Percentiles rank a stretch among this genome's conserved stretches.
These are phyloP conservation scores for Gastrolobium villosum DNA, from an alignment of 306 rosid genomes.

Conservation along the genomic window DNA sequence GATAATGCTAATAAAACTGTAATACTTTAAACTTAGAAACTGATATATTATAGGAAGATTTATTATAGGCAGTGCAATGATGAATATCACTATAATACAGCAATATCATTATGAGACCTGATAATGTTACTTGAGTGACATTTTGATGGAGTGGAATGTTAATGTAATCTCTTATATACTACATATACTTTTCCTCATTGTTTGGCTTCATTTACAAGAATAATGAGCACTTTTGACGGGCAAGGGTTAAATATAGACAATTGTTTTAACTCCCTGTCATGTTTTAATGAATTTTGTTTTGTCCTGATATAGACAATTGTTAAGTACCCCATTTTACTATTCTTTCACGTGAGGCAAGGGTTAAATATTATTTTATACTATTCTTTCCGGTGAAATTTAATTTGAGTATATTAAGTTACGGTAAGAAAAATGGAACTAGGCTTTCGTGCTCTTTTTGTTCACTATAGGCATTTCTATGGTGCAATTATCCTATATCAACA, in stretches of 20 bases:
- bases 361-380: neutral
- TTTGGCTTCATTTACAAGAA: neutral
- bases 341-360: neutral
- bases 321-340: neutral
- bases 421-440: too few relatives aligned
- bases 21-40: neutral
- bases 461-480: too few relatives aligned
- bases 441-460: too few relatives aligned
- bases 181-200: neutral
- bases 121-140: slow-evolving; percentile 20
- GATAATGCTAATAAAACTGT: neutral
- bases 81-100: neutral
- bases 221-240: neutral
- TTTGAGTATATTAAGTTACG: neutral
- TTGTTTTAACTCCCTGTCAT: neutral
- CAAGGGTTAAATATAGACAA: too few relatives aligned
- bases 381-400: slow-evolving; percentile 1
- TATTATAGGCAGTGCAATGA: neutral
- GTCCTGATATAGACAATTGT: neutral
- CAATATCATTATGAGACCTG: slow-evolving; percentile 6
- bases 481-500: too few relatives aligned
- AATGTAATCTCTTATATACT: neutral
- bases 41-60: neutral
- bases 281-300: neutral
- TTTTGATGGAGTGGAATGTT: neutral